Base-by-base conservation (phyloP, 2,329 filamentous ascomycete genomes). In the Pleoardoris graminearum region DNA sequence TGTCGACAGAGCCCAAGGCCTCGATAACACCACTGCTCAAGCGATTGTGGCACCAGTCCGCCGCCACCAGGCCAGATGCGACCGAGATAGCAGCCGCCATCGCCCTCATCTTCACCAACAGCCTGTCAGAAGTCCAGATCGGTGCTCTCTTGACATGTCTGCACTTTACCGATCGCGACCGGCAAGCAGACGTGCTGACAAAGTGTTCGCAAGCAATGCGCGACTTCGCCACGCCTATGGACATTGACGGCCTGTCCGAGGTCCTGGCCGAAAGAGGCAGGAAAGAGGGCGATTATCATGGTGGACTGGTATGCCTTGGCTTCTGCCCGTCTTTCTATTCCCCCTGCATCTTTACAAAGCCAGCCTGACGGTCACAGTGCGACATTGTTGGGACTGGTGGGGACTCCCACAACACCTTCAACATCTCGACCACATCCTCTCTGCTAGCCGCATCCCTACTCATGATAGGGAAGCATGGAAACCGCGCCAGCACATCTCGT, bases 321-420 rank as follows among this genome's bases (percentile, higher is more conserved):
- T 48, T 75, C 37, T 38, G 21, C 12, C 35, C 21, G 11, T 22
- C 7, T 36, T 48, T 16, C 27, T 50, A 4, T 30, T 14, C 4
- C 3, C 6, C 29, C 5, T 44, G 14, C 27, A 8, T 27, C 22
- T 25, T 7, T 23, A 5, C 11, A 16, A 27, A 17, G 16, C 3
- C 11, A 29, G 12, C 23, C 38, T 42, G 21, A 42, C 38, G n/a
- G 3, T 19, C n/a, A 29, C 58, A 85, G 82, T 86, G 92, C 72
- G 94, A 99, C 74, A 97, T 99, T 71, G 94, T 99, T 53, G 94
- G 94, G 62, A 99, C 94, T 7, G 94, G 94, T 61, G 94, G 94
- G 68, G 94, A 99, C 77, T 88, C 89, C 17, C 92, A 97, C 80
- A 91, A 96, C 74, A 99, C 94, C 29, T 99, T 96, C 85, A 99